Conservation (phyloP, 2,329 filamentous ascomycete species). For the Diaporthe capsici region DNA sequence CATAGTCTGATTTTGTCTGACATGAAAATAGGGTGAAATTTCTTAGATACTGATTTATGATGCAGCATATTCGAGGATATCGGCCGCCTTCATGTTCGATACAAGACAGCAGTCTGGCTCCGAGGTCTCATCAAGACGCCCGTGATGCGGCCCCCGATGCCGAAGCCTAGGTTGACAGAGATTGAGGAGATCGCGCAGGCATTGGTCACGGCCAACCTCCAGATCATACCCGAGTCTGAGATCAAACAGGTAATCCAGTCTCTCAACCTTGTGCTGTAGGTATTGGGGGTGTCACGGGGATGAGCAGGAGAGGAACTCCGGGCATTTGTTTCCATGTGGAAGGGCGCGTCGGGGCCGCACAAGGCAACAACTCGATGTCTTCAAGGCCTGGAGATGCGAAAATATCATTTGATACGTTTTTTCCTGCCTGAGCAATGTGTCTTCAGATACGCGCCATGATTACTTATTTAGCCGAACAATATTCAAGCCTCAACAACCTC, state of each 20-base stretch:
- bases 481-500: neutral
- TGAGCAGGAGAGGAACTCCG: no score
- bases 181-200: slow-evolving; percentile 10
- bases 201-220: neutral
- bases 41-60: neutral
- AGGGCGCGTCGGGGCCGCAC: no score
- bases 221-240: neutral
- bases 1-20: rapidly evolving
- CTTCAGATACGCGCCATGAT: no score
- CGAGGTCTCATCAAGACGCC: neutral
- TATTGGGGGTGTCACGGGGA: neutral
- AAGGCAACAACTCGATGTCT: no score
- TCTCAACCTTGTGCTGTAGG: slow-evolving; percentile 8
- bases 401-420: no score
- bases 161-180: neutral
- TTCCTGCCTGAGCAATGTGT: no score
- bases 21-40: no score
- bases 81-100: neutral
- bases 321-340: no score
- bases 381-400: no score
- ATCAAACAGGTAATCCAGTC: neutral
- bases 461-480: no score
- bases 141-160: slow-evolving; percentile 17
- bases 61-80: slow-evolving; percentile 1
- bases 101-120: slow-evolving; percentile 14